Percentiles rank a stretch among this genome's conserved stretches.
phyloP scores from a whole-genome alignment of 2,329 filamentous ascomycete species.

The Hypoxylon sp. region DNA sequence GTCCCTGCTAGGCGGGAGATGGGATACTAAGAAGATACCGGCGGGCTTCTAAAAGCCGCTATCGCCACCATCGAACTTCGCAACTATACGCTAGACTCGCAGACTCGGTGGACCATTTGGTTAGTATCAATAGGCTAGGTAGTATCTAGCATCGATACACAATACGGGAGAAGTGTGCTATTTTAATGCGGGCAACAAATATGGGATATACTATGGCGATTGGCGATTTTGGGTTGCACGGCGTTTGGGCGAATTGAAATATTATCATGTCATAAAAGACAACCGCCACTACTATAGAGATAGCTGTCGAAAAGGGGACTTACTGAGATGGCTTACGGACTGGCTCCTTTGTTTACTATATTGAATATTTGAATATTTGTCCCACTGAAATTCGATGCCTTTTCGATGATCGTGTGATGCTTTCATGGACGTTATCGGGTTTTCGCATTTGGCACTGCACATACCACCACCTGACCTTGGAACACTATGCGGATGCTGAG shows the following conservation, averaged over 20 bases:
- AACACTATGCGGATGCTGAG: not conserved
- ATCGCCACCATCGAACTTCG: not conserved
- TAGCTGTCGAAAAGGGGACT: slow-evolving; percentile 6
- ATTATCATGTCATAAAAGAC: slow-evolving; percentile 19
- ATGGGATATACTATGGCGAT: not conserved
- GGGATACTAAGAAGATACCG: slow-evolving; percentile 39
- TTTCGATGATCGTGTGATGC: not conserved
- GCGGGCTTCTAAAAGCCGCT: not conserved
- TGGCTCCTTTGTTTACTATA: slow-evolving; percentile 36
- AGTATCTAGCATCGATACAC: slow-evolving; percentile 14
- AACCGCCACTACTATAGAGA: no score
- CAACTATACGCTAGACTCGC: not conserved
- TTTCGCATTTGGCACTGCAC: slow-evolving; percentile 1
- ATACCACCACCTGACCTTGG: not conserved
- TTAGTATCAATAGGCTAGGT: slow-evolving; percentile 6
- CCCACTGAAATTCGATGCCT: not conserved
- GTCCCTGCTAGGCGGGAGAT: slow-evolving; percentile 57
- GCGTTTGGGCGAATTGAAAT: slow-evolving; percentile 38
- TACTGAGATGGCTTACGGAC: slow-evolving; percentile 31
- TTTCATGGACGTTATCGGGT: not conserved
- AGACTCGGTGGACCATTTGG: not conserved
- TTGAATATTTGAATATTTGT: not conserved
- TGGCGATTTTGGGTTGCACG: slow-evolving; percentile 23
- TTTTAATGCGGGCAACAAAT: slow-evolving; percentile 7
- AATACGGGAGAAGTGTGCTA: slow-evolving; percentile 21